These are phyloP conservation scores for Thielaviopsis ethacetica DNA, from an alignment of 2,329 filamentous ascomycete genomes.

Conservation along the genomic window DNA sequence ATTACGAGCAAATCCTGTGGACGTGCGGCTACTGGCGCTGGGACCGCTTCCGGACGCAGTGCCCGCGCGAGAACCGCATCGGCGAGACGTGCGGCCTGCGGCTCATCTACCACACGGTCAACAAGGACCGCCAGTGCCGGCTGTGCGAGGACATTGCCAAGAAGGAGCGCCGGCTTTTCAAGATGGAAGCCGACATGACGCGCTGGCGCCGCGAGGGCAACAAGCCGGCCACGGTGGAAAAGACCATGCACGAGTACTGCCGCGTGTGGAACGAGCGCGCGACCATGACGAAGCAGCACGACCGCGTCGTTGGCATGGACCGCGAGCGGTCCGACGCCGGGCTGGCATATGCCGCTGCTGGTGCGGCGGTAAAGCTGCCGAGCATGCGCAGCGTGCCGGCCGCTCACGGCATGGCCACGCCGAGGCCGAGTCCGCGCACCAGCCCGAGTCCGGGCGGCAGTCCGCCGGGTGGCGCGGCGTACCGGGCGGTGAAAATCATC, in stretches of 20 bases:
- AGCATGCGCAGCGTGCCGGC: slow-evolving; percentile 14
- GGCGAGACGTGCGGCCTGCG: slow-evolving; percentile 94
- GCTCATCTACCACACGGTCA: slow-evolving; percentile 61
- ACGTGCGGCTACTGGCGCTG: slow-evolving; percentile 84
- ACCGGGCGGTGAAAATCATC: neutral
- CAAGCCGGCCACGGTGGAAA: slow-evolving; percentile 54
- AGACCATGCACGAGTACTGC: slow-evolving; percentile 51
- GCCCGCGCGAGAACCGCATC: slow-evolving; percentile 85
- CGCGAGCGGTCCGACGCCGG: slow-evolving; percentile 13
- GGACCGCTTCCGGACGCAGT: slow-evolving; percentile 84
- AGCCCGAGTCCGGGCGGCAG: neutral
- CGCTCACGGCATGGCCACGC: slow-evolving; percentile 14
- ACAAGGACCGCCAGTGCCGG: slow-evolving; percentile 52
- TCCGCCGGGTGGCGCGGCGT: neutral
- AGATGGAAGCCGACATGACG: slow-evolving; percentile 57
- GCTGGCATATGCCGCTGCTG: neutral
- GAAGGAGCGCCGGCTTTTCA: slow-evolving; percentile 58
- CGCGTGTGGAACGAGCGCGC: slow-evolving; percentile 45
- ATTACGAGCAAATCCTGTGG: slow-evolving; percentile 83
- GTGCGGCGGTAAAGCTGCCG: neutral
- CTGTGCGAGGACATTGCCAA: slow-evolving; percentile 80
- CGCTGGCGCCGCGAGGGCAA: slow-evolving; percentile 68
- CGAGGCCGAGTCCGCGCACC: neutral
- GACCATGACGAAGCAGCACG: slow-evolving; percentile 27
- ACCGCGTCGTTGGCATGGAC: neutral